These are phyloP conservation scores for Exophiala sideris DNA, from an alignment of 2,329 filamentous ascomycete genomes.

Conservation along the genomic window DNA sequence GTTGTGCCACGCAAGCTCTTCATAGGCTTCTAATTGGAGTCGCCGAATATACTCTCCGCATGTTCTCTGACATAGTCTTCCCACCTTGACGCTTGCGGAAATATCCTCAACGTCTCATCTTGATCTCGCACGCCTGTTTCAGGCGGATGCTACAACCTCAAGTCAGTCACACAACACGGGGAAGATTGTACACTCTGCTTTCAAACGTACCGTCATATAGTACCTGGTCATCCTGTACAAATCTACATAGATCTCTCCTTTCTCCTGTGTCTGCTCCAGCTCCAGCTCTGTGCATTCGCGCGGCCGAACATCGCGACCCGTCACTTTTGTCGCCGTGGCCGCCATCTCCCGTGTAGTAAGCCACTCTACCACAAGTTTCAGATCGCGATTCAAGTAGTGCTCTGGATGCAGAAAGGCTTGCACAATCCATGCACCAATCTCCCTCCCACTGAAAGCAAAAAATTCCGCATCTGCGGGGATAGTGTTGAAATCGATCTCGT, in stretches of 20 bases:
- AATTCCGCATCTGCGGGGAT: background rate
- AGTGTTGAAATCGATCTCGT: background rate
- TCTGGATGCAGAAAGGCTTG: background rate
- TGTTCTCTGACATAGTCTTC: background rate
- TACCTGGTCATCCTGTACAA: background rate
- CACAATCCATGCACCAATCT: background rate
- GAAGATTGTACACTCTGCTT: too few relatives aligned
- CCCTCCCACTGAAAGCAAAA: background rate
- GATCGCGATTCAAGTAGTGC: background rate
- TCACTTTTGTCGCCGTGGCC: background rate
- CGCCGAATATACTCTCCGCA: background rate
- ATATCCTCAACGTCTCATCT: background rate
- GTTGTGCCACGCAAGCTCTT: too few relatives aligned
- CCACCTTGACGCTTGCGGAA: background rate
- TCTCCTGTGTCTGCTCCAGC: background rate
- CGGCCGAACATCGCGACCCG: background rate
- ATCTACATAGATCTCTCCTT: background rate
- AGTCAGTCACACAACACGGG: background rate
- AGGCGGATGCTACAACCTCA: background rate
- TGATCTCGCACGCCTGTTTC: background rate
- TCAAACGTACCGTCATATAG: background rate
- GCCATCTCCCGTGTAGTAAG: background rate
- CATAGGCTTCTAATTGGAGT: too few relatives aligned
- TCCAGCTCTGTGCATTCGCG: background rate
- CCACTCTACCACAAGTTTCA: background rate